A percentile compares a stretch with the other conserved stretches of the same genome.
These are phyloP conservation scores for Penicillium fimorum DNA, from an alignment of 495 filamentous ascomycete genomes.

Conservation along the genomic window DNA sequence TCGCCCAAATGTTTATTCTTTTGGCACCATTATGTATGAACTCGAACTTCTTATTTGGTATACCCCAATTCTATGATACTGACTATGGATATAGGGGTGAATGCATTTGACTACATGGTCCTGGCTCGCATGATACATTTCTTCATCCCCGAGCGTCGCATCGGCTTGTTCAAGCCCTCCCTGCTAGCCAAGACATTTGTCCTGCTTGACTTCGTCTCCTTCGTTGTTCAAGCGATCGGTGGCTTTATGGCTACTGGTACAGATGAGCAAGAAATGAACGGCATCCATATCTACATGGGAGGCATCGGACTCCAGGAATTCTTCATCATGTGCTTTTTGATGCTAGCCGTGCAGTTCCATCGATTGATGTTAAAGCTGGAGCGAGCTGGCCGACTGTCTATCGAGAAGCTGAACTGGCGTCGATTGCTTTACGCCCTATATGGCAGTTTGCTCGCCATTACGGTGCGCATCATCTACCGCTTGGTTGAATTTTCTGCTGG, in stretches of 20 bases:
- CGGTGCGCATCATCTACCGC: conserved; percentile 7
- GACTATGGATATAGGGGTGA: neutral
- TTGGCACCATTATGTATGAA: conserved; percentile 1
- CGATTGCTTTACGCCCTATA: conserved; percentile 1
- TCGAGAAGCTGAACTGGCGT: neutral
- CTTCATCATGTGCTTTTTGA: conserved; percentile 53
- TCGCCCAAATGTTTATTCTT: conserved; percentile 1
- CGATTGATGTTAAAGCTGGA: conserved; percentile 25
- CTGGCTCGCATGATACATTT: conserved; percentile 2
- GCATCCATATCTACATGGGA: conserved; percentile 55
- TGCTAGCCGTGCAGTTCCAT: conserved; percentile 49
- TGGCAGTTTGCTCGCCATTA: neutral
- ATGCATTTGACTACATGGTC: conserved; percentile 6
- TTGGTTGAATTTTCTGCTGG: neutral
- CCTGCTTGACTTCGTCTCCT: neutral
- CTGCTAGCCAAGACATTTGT: neutral
- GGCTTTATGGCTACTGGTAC: neutral
- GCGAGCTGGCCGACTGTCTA: neutral
- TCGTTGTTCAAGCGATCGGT: neutral
- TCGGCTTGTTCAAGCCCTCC: neutral
- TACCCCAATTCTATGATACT: neutral
- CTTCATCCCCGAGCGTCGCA: conserved; percentile 4
- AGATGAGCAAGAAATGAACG: conserved; percentile 14
- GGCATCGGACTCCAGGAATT: conserved; percentile 56
- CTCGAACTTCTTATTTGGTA: neutral